Conservation (phyloP, 2,329 filamentous ascomycete species). For the Daldinia sp. region DNA sequence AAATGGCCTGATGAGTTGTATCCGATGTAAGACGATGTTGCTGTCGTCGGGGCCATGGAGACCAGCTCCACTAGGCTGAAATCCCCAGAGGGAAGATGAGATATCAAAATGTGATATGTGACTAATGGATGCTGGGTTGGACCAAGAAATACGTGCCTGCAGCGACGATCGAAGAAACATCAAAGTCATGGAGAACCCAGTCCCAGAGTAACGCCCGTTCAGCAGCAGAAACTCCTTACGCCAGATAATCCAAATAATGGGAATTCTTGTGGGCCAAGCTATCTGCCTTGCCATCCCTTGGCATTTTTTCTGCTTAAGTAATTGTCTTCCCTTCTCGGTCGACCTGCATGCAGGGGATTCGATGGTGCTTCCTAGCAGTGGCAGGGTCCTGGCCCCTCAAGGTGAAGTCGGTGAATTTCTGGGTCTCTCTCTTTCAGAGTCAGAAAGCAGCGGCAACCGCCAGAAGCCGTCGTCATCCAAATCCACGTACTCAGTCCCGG, state of each 20-base stretch:
- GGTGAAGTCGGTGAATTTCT: constrained; percentile 41
- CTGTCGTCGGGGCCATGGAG: constrained; percentile 28
- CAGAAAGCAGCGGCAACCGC: constrained; percentile 34
- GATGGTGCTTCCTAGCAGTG: constrained; percentile 31
- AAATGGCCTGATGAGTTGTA: constrained; percentile 40
- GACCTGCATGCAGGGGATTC: constrained; percentile 43
- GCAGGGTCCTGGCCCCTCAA: constrained; percentile 32
- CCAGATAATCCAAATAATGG: constrained; percentile 32
- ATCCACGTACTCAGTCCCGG: constrained; percentile 30
- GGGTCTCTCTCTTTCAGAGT: constrained; percentile 19
- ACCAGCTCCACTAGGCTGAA: constrained; percentile 40
- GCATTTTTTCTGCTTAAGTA: constrained; percentile 41
- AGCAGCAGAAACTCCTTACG: constrained; percentile 21
- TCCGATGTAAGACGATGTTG: constrained; percentile 36
- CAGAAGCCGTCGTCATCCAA: constrained; percentile 32
- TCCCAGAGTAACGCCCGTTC: constrained; percentile 35
- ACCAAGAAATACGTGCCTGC: constrained; percentile 40
- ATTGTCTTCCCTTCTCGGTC: constrained; percentile 43
- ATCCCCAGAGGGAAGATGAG: constrained; percentile 34
- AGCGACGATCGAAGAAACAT: constrained; percentile 43
- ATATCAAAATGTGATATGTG: constrained; percentile 46
- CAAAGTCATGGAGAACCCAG: constrained; percentile 39
- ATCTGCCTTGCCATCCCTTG: constrained; percentile 43
- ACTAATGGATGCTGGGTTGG: constrained; percentile 38
- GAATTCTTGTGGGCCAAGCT: constrained; percentile 31